A percentile compares a stretch with the other conserved stretches of the same genome.
Evolutionary conservation across 2,329 filamentous ascomycete species (phyloP).

Genomic region (Sclerotinia borealis): DNA sequence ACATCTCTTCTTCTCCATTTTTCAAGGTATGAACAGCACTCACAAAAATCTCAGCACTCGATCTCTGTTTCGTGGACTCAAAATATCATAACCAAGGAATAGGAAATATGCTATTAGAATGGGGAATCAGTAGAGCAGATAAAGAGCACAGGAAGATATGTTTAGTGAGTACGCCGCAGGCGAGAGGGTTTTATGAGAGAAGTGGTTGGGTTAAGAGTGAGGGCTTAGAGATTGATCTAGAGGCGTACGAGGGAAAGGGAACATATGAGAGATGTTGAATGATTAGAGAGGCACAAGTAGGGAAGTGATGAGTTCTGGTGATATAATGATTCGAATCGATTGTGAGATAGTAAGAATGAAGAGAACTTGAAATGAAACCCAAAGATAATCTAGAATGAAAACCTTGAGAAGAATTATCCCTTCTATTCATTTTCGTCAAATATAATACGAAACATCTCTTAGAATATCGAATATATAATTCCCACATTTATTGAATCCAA

Average conservation of each 20-base stretch:
- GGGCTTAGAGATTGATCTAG: conserved; percentile 16
- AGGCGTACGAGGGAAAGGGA: conserved; percentile 18
- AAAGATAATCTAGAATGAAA: no score
- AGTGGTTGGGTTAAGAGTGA: conserved; percentile 29
- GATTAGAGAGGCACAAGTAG: conserved; percentile 6
- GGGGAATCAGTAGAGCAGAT: conserved; percentile 17
- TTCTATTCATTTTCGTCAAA: no score
- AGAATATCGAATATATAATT: no score
- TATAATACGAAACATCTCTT: no score
- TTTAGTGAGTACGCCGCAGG: conserved; percentile 21
- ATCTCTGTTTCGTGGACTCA: conserved; percentile 22
- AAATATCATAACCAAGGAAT: conserved; percentile 18
- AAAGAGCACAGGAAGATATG: conserved; percentile 15
- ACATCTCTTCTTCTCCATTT: no score
- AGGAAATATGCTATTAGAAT: conserved; percentile 16
- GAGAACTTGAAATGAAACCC: no score
- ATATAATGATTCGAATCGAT: not conserved
- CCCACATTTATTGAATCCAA: no score
- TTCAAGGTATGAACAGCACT: not conserved
- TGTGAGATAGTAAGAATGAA: no score
- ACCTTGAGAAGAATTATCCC: no score
- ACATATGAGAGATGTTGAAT: conserved; percentile 21
- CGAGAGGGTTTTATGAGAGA: conserved; percentile 20
- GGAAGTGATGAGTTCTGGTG: not conserved
- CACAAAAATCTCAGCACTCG: conserved; percentile 9